These are phyloP conservation scores for Lagenidium sp. DNA, from an alignment of 352 stramenopile species.

Conservation along the genomic window DNA sequence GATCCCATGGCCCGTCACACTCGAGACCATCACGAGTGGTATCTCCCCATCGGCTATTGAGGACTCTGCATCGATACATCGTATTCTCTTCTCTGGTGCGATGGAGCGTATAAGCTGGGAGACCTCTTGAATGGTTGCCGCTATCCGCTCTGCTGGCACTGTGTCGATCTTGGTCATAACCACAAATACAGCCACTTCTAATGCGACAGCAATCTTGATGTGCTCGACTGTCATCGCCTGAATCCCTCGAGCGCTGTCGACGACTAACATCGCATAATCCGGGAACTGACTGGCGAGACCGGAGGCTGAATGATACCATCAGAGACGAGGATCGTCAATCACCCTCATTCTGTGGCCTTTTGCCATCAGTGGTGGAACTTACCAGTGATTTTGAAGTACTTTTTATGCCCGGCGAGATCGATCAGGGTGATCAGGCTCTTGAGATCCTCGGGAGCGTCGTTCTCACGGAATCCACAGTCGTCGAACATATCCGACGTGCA, in stretches of 20 bases:
- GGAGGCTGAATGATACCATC: too few species aligned
- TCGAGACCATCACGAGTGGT: constrained; percentile 62
- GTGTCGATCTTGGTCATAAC: constrained; percentile 75
- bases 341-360: neutral
- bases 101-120: constrained; percentile 21
- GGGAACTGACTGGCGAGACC: constrained; percentile 77
- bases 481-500: constrained; percentile 35
- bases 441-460: constrained; percentile 26
- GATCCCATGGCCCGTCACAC: constrained; percentile 39
- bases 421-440: constrained; percentile 50
- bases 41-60: constrained; percentile 17
- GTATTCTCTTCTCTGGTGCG: constrained; percentile 9
- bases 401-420: constrained; percentile 75
- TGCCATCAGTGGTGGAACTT: neutral
- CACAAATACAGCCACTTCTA: constrained; percentile 67
- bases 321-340: constrained; percentile 2
- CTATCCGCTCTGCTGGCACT: constrained; percentile 29
- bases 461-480: constrained; percentile 30
- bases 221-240: constrained; percentile 74
- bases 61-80: neutral
- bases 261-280: constrained; percentile 82
- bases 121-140: constrained; percentile 37
- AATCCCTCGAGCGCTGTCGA: constrained; percentile 56
- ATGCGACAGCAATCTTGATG: constrained; percentile 62
- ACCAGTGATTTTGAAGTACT: constrained; percentile 88